Percentiles rank a stretch among this genome's conserved stretches.
Evolutionary conservation across 2,329 filamentous ascomycete genomes (phyloP).

Genomic region (Fusarium penzigii): DNA sequence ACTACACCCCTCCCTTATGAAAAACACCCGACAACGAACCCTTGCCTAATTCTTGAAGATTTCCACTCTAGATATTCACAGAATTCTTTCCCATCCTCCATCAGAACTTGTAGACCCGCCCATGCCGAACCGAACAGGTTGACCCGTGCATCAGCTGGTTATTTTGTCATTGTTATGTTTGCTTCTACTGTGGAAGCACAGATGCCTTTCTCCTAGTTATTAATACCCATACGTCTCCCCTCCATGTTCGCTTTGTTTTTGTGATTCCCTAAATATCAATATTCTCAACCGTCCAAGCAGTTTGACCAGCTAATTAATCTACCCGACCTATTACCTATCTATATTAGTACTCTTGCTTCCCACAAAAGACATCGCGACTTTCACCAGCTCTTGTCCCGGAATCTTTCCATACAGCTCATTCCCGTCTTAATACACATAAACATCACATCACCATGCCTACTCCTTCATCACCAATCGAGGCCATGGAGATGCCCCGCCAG

Average conservation of each 20-base stretch:
- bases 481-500: slow-evolving; percentile 35
- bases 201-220: slow-evolving; percentile 6
- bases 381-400: background rate
- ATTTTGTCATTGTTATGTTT: background rate
- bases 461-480: slow-evolving; percentile 7
- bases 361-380: background rate
- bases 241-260: background rate
- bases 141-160: slow-evolving; percentile 12
- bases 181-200: slow-evolving; percentile 19
- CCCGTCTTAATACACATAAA: background rate
- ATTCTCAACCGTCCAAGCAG: too few relatives aligned
- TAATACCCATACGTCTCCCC: slow-evolving; percentile 7
- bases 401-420: background rate
- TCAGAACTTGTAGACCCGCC: slow-evolving; percentile 5
- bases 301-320: too few relatives aligned
- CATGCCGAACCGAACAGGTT: slow-evolving; percentile 4
- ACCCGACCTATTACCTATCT: too few relatives aligned
- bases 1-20: too few relatives aligned
- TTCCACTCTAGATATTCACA: background rate
- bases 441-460: slow-evolving; percentile 18
- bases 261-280: too few relatives aligned
- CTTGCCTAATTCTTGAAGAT: too few relatives aligned
- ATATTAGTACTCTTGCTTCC: too few relatives aligned
- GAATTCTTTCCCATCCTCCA: background rate
- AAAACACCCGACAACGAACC: too few relatives aligned